Conservation (phyloP, 805 yeast genomes). For the Priceomyces medius region DNA sequence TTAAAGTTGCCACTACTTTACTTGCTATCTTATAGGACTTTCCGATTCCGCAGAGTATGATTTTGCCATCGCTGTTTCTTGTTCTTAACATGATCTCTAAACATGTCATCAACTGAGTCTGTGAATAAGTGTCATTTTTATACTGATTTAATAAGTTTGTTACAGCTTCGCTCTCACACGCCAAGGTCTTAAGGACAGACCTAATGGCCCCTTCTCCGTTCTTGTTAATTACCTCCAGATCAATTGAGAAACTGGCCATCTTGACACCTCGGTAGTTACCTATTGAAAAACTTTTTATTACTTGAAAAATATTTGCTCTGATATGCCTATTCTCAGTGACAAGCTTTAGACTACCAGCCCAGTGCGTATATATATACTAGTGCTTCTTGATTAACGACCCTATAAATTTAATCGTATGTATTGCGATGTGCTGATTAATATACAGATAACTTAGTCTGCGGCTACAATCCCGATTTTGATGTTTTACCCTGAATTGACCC, state of each 20-base stretch:
- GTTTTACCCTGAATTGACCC: too few species aligned
- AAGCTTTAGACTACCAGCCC: too few species aligned
- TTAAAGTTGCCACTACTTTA: conserved; percentile 78
- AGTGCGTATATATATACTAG: too few species aligned
- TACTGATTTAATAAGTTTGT: conserved; percentile 46
- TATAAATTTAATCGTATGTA: too few species aligned
- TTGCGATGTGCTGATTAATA: too few species aligned
- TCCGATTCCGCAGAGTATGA: conserved; percentile 81
- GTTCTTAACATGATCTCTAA: conserved; percentile 34
- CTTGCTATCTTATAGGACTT: conserved; percentile 77
- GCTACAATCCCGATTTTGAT: too few species aligned
- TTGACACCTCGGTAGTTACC: too few species aligned
- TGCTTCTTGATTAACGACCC: too few species aligned
- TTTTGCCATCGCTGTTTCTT: conserved; percentile 53
- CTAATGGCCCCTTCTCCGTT: conserved; percentile 19
- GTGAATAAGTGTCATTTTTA: conserved; percentile 44
- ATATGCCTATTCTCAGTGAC: too few species aligned
- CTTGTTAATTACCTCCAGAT: background rate
- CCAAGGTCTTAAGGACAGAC: conserved; percentile 42
- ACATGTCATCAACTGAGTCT: conserved; percentile 42
- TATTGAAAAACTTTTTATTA: too few species aligned
- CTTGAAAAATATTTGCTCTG: too few species aligned
- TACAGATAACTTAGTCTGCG: too few species aligned
- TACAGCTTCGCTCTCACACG: conserved; percentile 49
- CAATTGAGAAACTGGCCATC: background rate